These are phyloP conservation scores for Talaromyces sp. DNA, from an alignment of 2,329 filamentous ascomycete genomes.

Conservation along the genomic window DNA sequence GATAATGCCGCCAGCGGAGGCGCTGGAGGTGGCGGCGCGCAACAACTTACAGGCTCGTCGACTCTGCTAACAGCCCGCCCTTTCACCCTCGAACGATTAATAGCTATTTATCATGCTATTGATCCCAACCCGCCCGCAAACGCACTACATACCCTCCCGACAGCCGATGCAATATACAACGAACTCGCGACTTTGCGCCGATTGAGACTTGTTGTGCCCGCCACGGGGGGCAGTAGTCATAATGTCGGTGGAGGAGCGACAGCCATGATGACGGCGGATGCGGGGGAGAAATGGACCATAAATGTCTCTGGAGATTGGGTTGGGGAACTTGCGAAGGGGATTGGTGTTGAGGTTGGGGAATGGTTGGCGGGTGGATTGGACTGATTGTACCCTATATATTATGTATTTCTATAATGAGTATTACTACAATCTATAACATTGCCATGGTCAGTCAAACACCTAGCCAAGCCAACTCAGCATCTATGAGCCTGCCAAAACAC, in stretches of 20 bases:
- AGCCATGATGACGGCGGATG: slow-evolving; percentile 37
- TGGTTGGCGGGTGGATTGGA: slow-evolving; percentile 41
- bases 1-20: slow-evolving; percentile 23
- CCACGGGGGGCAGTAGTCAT: slow-evolving; percentile 27
- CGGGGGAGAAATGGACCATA: slow-evolving; percentile 47
- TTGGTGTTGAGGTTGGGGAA: slow-evolving; percentile 47
- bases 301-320: slow-evolving; percentile 49
- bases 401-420: background rate
- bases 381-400: slow-evolving; percentile 19
- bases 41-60: slow-evolving; percentile 34
- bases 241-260: slow-evolving; percentile 22
- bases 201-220: slow-evolving; percentile 45
- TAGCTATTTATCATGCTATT: slow-evolving; percentile 48
- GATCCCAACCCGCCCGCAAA: slow-evolving; percentile 44
- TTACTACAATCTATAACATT: background rate
- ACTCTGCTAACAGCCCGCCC: slow-evolving; percentile 41
- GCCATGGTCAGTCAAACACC: background rate
- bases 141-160: slow-evolving; percentile 32
- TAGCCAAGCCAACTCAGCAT: background rate
- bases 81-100: slow-evolving; percentile 45
- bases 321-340: slow-evolving; percentile 42
- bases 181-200: slow-evolving; percentile 47
- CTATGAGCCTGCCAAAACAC: background rate
- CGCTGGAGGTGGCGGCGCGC: background rate
- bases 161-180: slow-evolving; percentile 44